phyloP scores from a whole-genome alignment of 2,329 filamentous ascomycete genomes.

The Pseudodiploospora longispora region DNA sequence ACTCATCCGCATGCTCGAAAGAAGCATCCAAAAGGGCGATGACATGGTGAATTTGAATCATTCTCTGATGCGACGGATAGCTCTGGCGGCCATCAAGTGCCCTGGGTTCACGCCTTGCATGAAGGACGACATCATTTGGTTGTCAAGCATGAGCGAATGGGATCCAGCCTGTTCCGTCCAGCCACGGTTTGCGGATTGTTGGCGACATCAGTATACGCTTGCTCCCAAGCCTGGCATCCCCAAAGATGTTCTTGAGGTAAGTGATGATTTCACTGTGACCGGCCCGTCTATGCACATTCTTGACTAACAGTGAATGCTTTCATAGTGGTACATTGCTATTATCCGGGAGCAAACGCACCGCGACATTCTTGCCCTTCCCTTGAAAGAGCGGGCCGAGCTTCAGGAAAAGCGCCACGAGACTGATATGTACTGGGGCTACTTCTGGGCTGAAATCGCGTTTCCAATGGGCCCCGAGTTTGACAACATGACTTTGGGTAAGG shows the following conservation, averaged over 20 bases:
- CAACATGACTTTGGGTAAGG: constrained; percentile 37
- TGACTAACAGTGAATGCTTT: background rate
- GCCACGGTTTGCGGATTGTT: constrained; percentile 39
- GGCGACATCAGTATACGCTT: constrained; percentile 46
- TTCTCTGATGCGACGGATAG: constrained; percentile 46
- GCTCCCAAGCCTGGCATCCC: constrained; percentile 39
- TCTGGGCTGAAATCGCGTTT: constrained; percentile 40
- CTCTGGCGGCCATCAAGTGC: constrained; percentile 45
- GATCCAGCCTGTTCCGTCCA: constrained; percentile 30
- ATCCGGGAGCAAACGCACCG: constrained; percentile 45
- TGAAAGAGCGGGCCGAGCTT: constrained; percentile 28
- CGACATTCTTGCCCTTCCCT: constrained; percentile 29
- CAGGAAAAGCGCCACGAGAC: constrained; percentile 21
- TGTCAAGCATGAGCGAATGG: constrained; percentile 24
- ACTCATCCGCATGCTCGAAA: constrained; percentile 38
- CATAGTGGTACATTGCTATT: constrained; percentile 48
- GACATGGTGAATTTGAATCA: constrained; percentile 39
- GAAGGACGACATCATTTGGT: constrained; percentile 49
- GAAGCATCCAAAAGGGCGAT: constrained; percentile 30
- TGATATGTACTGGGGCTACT: constrained; percentile 43
- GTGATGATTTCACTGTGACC: constrained; percentile 11
- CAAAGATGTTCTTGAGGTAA: constrained; percentile 48
- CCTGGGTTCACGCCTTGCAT: constrained; percentile 52
- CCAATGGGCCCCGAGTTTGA: constrained; percentile 35
- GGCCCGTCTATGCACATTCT: background rate